Conservation (phyloP, 192 early-diverging fungal species). For the Rhizoclosmatium globosum region DNA sequence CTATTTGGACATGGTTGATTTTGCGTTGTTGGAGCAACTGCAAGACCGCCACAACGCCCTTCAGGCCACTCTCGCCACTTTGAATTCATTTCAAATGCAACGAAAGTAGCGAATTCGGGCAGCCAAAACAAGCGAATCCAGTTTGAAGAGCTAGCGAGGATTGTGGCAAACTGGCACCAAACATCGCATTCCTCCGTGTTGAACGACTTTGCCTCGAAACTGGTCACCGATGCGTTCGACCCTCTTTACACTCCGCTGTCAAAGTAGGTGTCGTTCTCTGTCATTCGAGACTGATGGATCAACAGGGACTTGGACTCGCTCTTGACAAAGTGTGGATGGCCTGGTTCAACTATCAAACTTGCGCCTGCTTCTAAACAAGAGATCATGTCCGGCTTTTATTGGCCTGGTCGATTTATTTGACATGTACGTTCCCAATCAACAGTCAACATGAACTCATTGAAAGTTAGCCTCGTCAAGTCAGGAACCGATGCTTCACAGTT, state of each 20-base stretch:
- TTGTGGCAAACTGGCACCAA: not conserved
- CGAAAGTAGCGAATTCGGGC: not conserved
- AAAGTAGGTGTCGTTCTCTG: not conserved
- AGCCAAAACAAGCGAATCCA: not conserved
- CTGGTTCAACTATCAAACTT: not conserved
- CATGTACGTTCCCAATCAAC: too few relatives aligned
- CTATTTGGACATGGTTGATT: not conserved
- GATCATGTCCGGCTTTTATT: too few relatives aligned
- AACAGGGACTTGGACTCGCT: not conserved
- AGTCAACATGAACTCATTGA: too few relatives aligned
- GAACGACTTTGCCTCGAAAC: not conserved
- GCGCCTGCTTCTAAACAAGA: too few relatives aligned
- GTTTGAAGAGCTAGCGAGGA: not conserved
- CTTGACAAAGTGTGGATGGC: not conserved
- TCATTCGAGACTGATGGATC: too few relatives aligned
- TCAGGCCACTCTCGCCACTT: not conserved
- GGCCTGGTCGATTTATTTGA: too few relatives aligned
- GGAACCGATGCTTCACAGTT: not conserved
- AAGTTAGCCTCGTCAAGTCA: too few relatives aligned
- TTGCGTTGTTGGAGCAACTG: not conserved
- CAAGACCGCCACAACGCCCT: not conserved
- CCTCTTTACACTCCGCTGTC: not conserved
- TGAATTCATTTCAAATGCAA: not conserved
- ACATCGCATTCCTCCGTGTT: not conserved
- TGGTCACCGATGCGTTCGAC: not conserved